A percentile compares a stretch with the other conserved stretches of the same genome.
phyloP scores from a whole-genome alignment of 441 rosid species.

The Rhodomyrtus psidioides region DNA sequence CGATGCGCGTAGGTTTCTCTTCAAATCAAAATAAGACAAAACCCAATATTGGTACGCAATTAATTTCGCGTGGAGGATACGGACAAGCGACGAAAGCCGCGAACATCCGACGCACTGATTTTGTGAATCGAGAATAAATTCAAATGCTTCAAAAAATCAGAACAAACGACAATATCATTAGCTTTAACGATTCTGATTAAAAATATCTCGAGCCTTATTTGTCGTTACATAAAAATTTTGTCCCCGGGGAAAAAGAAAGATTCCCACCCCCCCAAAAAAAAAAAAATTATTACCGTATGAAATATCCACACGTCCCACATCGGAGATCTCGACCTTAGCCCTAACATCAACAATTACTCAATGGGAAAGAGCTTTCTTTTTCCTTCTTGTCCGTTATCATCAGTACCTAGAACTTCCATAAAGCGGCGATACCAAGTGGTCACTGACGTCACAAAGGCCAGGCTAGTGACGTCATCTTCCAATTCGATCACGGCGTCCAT shows the following conservation, averaged over 20 bases:
- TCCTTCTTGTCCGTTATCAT: neutral
- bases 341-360: neutral
- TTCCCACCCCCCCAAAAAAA: neutral
- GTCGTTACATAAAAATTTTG: neutral
- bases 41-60: neutral
- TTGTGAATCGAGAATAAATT: too few species aligned
- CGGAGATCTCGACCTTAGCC: neutral
- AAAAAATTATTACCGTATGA: neutral
- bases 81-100: neutral
- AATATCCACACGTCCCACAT: neutral
- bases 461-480: neutral
- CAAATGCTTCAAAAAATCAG: neutral
- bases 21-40: neutral
- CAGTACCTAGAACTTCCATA: neutral
- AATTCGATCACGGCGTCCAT: neutral
- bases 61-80: neutral
- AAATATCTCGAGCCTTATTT: neutral
- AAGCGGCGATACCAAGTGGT: neutral
- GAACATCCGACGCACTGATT: neutral
- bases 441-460: neutral
- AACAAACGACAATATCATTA: neutral
- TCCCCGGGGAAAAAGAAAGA: accelerated
- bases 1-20: neutral
- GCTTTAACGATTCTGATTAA: neutral
- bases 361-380: neutral